Percentiles rank a stretch among this genome's conserved stretches.
phyloP scores from a whole-genome alignment of 345 rosid genomes.

The Abelmoschus esculentus region DNA sequence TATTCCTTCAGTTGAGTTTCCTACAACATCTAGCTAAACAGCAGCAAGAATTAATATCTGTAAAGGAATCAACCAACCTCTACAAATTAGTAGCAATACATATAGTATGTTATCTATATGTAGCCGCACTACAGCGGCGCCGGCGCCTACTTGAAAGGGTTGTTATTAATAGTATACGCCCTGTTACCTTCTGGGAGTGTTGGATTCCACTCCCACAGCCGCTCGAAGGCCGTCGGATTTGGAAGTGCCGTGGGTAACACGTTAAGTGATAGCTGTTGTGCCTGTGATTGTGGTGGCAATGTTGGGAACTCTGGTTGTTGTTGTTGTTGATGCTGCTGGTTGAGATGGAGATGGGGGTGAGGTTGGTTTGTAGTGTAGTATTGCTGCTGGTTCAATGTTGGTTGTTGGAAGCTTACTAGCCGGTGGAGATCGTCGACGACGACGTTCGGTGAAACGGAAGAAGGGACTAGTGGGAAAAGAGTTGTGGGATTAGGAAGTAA shows the following conservation, averaged over 20 bases:
- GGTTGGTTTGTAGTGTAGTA: conserved; percentile 23
- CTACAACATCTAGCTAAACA: background rate
- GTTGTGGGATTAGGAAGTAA: conserved; percentile 16
- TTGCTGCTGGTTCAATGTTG: conserved; percentile 31
- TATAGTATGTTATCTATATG: background rate
- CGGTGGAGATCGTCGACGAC: conserved; percentile 61
- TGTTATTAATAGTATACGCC: conserved; percentile 27
- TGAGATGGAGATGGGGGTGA: conserved; percentile 17
- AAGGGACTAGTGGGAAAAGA: conserved; percentile 18
- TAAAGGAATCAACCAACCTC: background rate
- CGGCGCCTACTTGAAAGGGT: conserved; percentile 51
- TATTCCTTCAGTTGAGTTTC: background rate
- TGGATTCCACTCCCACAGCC: conserved; percentile 89
- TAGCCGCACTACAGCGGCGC: background rate
- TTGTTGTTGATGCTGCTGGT: conserved; percentile 7
- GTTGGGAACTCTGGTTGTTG: conserved; percentile 27
- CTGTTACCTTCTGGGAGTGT: conserved; percentile 47
- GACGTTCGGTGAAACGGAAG: conserved; percentile 20
- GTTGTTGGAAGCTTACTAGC: conserved; percentile 54
- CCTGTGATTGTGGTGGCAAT: conserved; percentile 29
- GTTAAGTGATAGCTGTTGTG: conserved; percentile 30
- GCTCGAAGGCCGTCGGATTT: conserved; percentile 39
- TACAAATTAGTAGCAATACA: background rate
- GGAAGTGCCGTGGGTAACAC: conserved; percentile 35
- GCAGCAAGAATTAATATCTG: background rate